Evolutionary conservation across 2,329 filamentous ascomycete genomes (phyloP).

Genomic region (Verruconis gallopava): DNA sequence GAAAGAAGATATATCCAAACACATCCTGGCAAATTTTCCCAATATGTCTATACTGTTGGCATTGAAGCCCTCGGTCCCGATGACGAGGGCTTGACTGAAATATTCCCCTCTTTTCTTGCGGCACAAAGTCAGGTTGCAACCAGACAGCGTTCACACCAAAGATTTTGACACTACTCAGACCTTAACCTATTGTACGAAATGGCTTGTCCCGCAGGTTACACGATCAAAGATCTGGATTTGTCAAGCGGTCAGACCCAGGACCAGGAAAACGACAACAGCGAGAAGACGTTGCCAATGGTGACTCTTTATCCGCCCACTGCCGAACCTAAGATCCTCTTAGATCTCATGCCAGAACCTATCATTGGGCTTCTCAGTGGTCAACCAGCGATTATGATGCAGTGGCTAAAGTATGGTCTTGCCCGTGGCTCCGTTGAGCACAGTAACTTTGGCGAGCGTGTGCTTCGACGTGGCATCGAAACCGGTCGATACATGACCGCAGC

Average conservation of each 20-base stretch:
- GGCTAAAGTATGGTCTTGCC: slow-evolving; percentile 1
- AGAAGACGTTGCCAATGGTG: background rate
- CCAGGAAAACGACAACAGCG: background rate
- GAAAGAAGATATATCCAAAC: background rate
- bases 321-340: background rate
- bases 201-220: background rate
- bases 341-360: background rate
- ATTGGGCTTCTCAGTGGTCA: background rate
- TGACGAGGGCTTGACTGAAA: background rate
- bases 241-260: too few species aligned
- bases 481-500: background rate
- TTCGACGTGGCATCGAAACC: background rate
- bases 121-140: background rate
- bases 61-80: background rate
- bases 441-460: background rate
- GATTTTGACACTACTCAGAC: background rate
- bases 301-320: background rate
- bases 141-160: background rate
- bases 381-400: background rate
- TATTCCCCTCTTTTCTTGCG: too few species aligned
- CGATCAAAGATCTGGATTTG: background rate
- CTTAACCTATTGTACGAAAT: background rate
- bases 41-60: background rate
- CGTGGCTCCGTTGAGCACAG: slow-evolving; percentile 2
- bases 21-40: background rate